Percentiles rank a stretch among this genome's conserved stretches.
These are phyloP conservation scores for Coleophoma cylindrospora DNA, from an alignment of 2,329 filamentous ascomycete genomes.

Conservation along the genomic window DNA sequence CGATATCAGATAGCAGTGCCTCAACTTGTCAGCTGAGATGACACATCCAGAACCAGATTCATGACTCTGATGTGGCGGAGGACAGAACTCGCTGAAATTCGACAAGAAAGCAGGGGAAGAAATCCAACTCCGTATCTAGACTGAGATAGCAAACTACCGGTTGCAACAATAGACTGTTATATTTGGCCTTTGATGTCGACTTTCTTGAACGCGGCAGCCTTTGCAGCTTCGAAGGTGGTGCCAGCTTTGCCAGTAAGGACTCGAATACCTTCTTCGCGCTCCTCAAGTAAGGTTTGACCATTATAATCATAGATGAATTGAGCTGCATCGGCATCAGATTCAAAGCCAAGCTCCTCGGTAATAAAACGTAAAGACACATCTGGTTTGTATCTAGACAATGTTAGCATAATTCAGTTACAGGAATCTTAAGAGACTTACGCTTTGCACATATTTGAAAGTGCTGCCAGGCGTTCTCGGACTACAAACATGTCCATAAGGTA, in stretches of 20 bases:
- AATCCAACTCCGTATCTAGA: not conserved
- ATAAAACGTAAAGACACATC: conserved; percentile 86
- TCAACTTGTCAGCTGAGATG: not conserved
- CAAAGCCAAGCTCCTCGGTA: conserved; percentile 93
- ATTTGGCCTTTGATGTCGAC: conserved; percentile 99
- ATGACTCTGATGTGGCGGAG: not conserved
- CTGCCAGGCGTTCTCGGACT: conserved; percentile 83
- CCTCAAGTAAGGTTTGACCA: conserved; percentile 70
- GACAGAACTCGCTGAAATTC: not conserved
- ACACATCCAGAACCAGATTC: not conserved
- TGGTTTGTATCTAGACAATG: conserved; percentile 72
- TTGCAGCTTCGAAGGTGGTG: conserved; percentile 67
- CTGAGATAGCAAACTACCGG: not conserved
- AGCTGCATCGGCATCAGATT: conserved; percentile 83
- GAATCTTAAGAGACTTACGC: conserved; percentile 60
- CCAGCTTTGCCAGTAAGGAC: conserved; percentile 72
- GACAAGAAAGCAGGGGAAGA: conserved; percentile 2
- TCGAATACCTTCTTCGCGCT: conserved; percentile 67
- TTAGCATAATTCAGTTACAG: conserved; percentile 36
- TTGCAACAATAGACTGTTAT: conserved; percentile 29
- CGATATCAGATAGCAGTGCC: not conserved
- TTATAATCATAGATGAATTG: conserved; percentile 84
- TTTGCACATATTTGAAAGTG: conserved; percentile 89
- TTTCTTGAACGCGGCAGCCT: conserved; percentile 69
- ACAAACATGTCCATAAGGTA: conserved; percentile 99